Percentiles rank a stretch among this genome's conserved stretches.
These are phyloP conservation scores for Arbutus unedo DNA, from an alignment of 148 eudicot species.

Conservation along the genomic window DNA sequence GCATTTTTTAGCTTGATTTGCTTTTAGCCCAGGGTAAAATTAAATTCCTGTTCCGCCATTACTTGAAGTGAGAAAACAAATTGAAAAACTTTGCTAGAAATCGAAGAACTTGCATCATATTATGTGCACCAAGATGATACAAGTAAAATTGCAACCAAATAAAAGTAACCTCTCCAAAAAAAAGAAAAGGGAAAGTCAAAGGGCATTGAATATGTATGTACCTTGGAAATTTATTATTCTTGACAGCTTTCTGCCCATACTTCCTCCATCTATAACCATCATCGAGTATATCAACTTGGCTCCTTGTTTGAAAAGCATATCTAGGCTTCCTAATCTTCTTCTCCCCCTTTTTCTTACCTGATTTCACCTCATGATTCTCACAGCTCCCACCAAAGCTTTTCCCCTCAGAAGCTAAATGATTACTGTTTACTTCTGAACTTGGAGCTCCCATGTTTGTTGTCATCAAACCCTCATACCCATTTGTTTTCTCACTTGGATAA, in stretches of 20 bases:
- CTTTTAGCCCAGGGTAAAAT: too few relatives aligned
- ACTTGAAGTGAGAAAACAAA: too few relatives aligned
- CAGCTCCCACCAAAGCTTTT: not conserved
- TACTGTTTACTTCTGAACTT: not conserved
- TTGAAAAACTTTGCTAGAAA: too few relatives aligned
- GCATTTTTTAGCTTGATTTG: too few relatives aligned
- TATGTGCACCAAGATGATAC: too few relatives aligned
- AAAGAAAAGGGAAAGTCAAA: not conserved
- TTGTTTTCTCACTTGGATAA: not conserved
- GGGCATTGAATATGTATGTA: not conserved
- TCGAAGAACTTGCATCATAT: too few relatives aligned
- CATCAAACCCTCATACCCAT: conserved; percentile 16
- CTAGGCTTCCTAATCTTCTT: conserved; percentile 36
- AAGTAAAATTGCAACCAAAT: too few relatives aligned
- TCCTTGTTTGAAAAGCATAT: conserved; percentile 48
- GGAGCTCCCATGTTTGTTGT: not conserved
- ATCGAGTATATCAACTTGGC: conserved; percentile 54
- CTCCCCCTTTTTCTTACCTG: conserved; percentile 22
- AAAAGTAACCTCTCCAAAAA: too few relatives aligned
- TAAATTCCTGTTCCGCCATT: too few relatives aligned
- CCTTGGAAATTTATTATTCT: conserved; percentile 53
- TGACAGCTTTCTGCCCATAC: conserved; percentile 51
- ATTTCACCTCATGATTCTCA: conserved; percentile 10
- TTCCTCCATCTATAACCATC: conserved; percentile 58
- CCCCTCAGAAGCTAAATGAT: not conserved